Percentiles rank a stretch among this genome's conserved stretches.
Conservation (phyloP, 345 rosid species). For the Eutrema yunnanense region DNA sequence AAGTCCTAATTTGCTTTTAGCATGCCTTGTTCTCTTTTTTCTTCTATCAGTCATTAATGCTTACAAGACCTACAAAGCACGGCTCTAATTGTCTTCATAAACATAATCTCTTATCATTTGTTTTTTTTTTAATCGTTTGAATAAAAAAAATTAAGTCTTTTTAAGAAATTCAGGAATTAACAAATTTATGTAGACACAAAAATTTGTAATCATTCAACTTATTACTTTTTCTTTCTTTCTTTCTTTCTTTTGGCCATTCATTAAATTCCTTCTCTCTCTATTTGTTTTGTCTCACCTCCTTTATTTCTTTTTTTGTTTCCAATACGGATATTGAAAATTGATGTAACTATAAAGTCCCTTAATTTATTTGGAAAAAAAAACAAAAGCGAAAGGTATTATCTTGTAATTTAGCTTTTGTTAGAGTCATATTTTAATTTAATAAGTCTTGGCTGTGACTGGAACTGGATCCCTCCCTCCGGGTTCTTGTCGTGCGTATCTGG, state of each 20-base stretch:
- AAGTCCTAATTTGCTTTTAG: conserved; percentile 15
- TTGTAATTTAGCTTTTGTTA: conserved; percentile 10
- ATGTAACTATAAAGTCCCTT: conserved; percentile 8
- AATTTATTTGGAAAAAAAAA: not conserved
- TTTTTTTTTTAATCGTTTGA: not conserved
- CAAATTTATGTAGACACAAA: not conserved
- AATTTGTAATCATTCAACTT: conserved; percentile 6
- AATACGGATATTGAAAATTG: not conserved
- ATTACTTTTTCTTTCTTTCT: no score
- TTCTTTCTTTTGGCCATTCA: not conserved
- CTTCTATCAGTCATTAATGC: not conserved
- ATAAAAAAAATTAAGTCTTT: not conserved
- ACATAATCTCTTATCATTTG: conserved; percentile 14
- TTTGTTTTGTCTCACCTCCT: not conserved
- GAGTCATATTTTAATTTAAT: not conserved
- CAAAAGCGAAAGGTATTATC: conserved; percentile 9
- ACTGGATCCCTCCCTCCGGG: not conserved
- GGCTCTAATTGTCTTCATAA: conserved; percentile 11
- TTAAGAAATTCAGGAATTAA: not conserved
- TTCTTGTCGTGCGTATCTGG: conserved; percentile 20
- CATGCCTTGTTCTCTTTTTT: conserved; percentile 17
- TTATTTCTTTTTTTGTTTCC: not conserved
- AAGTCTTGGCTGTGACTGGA: conserved; percentile 2
- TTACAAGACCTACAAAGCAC: not conserved
- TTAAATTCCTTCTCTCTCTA: not conserved